Conservation (phyloP, 164 flowering plant genomes). For the Stephania cephalantha region DNA sequence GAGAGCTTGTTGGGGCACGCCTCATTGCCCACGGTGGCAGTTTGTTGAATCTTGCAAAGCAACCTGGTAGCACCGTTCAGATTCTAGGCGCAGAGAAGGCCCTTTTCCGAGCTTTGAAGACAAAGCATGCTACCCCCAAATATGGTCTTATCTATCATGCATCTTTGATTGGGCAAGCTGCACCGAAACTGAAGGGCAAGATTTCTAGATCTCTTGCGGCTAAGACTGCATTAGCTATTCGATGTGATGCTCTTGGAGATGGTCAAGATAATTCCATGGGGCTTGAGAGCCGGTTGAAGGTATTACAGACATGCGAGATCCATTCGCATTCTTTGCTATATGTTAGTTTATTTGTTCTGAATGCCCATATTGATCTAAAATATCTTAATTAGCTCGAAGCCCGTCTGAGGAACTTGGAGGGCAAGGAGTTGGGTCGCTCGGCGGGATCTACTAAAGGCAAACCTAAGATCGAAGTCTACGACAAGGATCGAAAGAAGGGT, state of each 20-base stretch:
- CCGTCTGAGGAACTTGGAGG: slow-evolving; percentile 76
- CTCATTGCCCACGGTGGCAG: slow-evolving; percentile 95
- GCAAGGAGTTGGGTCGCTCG: slow-evolving; percentile 67
- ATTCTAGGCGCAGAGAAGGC: slow-evolving; percentile 98
- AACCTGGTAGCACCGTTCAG: slow-evolving; percentile 92
- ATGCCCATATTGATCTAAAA: not conserved
- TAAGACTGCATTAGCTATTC: slow-evolving; percentile 74
- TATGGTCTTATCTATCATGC: slow-evolving; percentile 96
- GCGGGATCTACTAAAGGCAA: slow-evolving; percentile 94
- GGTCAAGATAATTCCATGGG: slow-evolving; percentile 72
- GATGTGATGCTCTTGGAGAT: slow-evolving; percentile 95
- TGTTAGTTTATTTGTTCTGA: not conserved
- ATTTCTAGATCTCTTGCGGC: slow-evolving; percentile 92
- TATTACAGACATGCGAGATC: not conserved
- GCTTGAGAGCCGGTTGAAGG: slow-evolving; percentile 74
- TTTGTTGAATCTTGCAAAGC: slow-evolving; percentile 84
- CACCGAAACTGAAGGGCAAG: slow-evolving; percentile 85
- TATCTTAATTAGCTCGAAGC: slow-evolving; percentile 61
- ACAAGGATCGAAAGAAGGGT: slow-evolving; percentile 78
- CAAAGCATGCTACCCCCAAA: slow-evolving; percentile 91
- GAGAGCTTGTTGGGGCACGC: slow-evolving; percentile 95
- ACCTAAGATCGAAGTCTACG: slow-evolving; percentile 76
- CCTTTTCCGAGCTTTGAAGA: slow-evolving; percentile 88
- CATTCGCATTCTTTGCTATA: not conserved
- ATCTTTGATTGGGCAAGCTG: slow-evolving; percentile 89